Evolutionary conservation across 1,284 basidiomycete genomes (phyloP).

Genomic region (Malassezia dermatis): DNA sequence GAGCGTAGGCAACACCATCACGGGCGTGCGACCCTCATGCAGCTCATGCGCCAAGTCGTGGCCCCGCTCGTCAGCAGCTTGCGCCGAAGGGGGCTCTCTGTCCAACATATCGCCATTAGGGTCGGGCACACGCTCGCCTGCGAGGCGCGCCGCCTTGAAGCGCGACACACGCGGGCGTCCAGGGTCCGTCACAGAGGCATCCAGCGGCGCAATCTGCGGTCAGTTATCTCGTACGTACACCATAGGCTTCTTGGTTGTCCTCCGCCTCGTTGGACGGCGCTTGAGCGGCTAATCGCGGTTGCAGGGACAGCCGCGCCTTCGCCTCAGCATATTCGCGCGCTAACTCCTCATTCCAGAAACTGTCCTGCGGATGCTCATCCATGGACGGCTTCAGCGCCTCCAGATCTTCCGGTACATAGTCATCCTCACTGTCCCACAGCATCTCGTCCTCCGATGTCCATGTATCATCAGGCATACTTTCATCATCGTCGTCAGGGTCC

Average conservation of each 20-base stretch:
- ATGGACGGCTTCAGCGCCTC: slow-evolving; percentile 30
- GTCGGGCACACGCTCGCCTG: slow-evolving; percentile 9
- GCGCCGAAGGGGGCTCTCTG: background rate
- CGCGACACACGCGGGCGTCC: slow-evolving; percentile 24
- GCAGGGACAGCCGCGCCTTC: slow-evolving; percentile 19
- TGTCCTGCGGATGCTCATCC: slow-evolving; percentile 19
- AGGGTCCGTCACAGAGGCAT: slow-evolving; percentile 22
- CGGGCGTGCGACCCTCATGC: background rate
- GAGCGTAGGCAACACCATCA: slow-evolving; percentile 16
- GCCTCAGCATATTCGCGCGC: slow-evolving; percentile 37
- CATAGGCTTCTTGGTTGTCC: slow-evolving; percentile 8
- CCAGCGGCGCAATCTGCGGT: slow-evolving; percentile 21
- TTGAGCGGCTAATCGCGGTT: background rate
- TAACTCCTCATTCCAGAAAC: slow-evolving; percentile 26
- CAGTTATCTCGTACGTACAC: background rate
- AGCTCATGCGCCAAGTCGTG: background rate
- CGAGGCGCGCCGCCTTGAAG: slow-evolving; percentile 25
- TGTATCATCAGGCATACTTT: background rate
- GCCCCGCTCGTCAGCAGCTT: background rate
- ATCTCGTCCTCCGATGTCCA: slow-evolving; percentile 24
- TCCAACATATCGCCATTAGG: background rate
- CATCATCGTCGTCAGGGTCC: slow-evolving; percentile 4
- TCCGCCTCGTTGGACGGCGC: background rate
- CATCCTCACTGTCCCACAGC: slow-evolving; percentile 30
- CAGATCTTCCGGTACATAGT: slow-evolving; percentile 38